Evolutionary conservation across 257 asterid genomes (phyloP).

Genomic region (Solanum virginianum): DNA sequence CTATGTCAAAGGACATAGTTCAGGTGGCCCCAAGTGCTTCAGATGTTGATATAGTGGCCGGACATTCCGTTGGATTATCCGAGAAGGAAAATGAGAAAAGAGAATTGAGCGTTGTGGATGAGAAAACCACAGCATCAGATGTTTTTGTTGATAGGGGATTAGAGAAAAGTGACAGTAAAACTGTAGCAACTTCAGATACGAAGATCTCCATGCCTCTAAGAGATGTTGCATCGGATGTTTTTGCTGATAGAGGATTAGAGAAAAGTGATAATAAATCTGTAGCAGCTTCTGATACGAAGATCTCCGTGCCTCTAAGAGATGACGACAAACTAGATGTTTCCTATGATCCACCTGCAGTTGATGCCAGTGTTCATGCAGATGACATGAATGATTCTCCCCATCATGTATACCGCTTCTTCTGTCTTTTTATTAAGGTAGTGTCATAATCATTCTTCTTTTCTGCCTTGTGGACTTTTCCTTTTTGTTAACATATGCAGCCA

Average conservation of each 20-base stretch:
- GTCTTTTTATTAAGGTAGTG: not conserved
- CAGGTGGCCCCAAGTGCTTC: not conserved
- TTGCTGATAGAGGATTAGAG: slow-evolving; percentile 1
- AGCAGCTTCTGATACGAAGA: slow-evolving; percentile 3
- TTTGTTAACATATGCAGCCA: slow-evolving; percentile 14
- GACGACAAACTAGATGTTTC: slow-evolving; percentile 15
- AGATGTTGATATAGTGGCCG: not conserved
- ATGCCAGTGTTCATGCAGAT: slow-evolving; percentile 6
- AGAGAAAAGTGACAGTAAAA: slow-evolving; percentile 4
- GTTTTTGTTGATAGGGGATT: slow-evolving; percentile 1
- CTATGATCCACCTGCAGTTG: slow-evolving; percentile 5
- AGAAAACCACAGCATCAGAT: slow-evolving; percentile 2
- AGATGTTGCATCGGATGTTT: not conserved
- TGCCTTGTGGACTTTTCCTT: not conserved
- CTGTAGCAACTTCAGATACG: not conserved
- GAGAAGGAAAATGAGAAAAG: slow-evolving; percentile 15
- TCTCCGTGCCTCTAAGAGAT: slow-evolving; percentile 4
- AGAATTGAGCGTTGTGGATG: not conserved
- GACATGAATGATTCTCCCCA: slow-evolving; percentile 5
- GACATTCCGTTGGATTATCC: not conserved
- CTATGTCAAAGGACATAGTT: not conserved
- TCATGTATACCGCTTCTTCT: slow-evolving; percentile 8
- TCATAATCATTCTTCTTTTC: not conserved
- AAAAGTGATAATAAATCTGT: slow-evolving; percentile 4
- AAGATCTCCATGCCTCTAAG: no score